Percentiles rank a stretch among this genome's conserved stretches.
Evolutionary conservation across 2,329 filamentous ascomycete species (phyloP).

Genomic region (Aspergillus nomiae): DNA sequence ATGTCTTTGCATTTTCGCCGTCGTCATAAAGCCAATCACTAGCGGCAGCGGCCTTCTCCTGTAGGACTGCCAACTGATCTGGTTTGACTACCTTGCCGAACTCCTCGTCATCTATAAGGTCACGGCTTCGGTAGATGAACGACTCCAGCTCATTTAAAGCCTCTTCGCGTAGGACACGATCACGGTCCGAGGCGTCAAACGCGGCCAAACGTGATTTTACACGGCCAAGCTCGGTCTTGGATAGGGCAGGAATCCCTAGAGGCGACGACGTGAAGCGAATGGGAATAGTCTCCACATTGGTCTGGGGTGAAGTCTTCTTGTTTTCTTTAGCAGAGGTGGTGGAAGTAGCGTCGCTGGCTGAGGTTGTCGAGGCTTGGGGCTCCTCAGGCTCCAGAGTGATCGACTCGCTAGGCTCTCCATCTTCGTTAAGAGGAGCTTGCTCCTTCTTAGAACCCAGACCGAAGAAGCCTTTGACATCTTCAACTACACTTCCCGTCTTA

Average conservation of each 20-base stretch:
- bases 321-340: conserved; percentile 51
- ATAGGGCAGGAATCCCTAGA: conserved; percentile 45
- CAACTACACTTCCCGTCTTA: conserved; percentile 79
- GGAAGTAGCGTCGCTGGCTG: conserved; percentile 51
- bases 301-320: conserved; percentile 42
- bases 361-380: conserved; percentile 48
- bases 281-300: conserved; percentile 55
- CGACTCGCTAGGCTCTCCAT: conserved; percentile 53
- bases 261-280: conserved; percentile 53
- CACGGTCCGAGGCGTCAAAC: conserved; percentile 83
- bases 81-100: conserved; percentile 74
- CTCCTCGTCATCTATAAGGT: conserved; percentile 74
- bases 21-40: conserved; percentile 93
- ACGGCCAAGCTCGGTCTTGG: conserved; percentile 41
- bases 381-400: conserved; percentile 50
- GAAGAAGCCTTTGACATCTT: conserved; percentile 94
- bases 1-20: conserved; percentile 72
- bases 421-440: conserved; percentile 68
- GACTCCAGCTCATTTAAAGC: conserved; percentile 89
- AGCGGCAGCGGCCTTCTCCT: conserved; percentile 66
- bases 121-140: conserved; percentile 85
- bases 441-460: conserved; percentile 92
- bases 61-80: conserved; percentile 66
- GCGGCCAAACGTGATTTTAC: conserved; percentile 75
- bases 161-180: conserved; percentile 77